Evolutionary conservation across 2,329 filamentous ascomycete genomes (phyloP).

Genomic region (Colletotrichum godetiae): DNA sequence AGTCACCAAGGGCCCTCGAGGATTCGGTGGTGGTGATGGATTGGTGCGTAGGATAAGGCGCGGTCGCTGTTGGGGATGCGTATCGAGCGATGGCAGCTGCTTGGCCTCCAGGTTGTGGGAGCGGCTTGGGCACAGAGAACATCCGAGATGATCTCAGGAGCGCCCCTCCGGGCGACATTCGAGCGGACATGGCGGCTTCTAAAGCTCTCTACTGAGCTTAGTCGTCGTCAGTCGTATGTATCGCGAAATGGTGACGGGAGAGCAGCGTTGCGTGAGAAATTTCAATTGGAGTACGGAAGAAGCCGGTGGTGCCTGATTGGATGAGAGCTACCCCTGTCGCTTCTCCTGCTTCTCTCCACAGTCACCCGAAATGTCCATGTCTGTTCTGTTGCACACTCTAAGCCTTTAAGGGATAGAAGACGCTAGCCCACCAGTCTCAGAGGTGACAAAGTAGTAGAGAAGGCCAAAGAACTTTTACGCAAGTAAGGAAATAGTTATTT

Average conservation of each 20-base stretch:
- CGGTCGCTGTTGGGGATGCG: constrained; percentile 77
- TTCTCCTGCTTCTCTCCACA: neutral
- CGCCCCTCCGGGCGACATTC: constrained; percentile 70
- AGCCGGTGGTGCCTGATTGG: constrained; percentile 25
- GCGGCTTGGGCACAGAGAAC: constrained; percentile 84
- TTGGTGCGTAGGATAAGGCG: constrained; percentile 83
- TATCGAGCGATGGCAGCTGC: constrained; percentile 59
- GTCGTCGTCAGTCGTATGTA: constrained; percentile 24
- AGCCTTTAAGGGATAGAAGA: neutral
- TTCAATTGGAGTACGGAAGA: constrained; percentile 34
- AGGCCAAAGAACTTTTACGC: neutral
- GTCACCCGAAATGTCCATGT: neutral
- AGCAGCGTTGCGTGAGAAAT: constrained; percentile 31
- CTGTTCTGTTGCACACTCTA: neutral
- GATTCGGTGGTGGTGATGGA: constrained; percentile 81
- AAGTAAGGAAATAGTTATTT: neutral
- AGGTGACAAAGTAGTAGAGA: neutral
- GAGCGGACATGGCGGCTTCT: constrained; percentile 34
- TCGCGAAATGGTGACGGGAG: neutral
- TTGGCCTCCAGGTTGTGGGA: constrained; percentile 70
- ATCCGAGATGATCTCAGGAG: constrained; percentile 89
- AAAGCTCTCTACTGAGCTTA: constrained; percentile 36
- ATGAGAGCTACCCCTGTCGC: constrained; percentile 27
- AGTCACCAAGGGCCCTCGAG: constrained; percentile 83
- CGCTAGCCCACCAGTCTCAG: neutral